Percentiles rank a stretch among this genome's conserved stretches.
These are phyloP conservation scores for Apiospora sp. DNA, from an alignment of 2,329 filamentous ascomycete species.

Conservation along the genomic window DNA sequence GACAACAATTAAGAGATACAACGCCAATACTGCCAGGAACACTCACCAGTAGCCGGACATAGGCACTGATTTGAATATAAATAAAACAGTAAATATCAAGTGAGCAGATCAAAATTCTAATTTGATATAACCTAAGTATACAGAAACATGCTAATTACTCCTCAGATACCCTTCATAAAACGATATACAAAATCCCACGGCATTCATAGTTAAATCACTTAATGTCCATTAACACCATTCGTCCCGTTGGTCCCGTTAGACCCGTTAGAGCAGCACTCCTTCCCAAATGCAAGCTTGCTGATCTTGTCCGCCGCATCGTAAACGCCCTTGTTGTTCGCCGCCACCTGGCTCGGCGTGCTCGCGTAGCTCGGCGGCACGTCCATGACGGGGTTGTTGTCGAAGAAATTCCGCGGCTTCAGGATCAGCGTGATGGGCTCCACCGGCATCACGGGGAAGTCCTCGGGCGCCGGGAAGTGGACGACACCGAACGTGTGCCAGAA, in stretches of 20 bases:
- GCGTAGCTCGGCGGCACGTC: constrained; percentile 82
- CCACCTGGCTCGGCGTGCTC: constrained; percentile 71
- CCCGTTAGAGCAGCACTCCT: constrained; percentile 26
- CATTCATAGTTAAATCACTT: constrained; percentile 51
- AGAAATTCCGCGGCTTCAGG: constrained; percentile 83
- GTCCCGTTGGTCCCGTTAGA: constrained; percentile 19
- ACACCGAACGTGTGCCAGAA: constrained; percentile 95
- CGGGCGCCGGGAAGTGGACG: constrained; percentile 86
- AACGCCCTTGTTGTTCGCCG: constrained; percentile 41
- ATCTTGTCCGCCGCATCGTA: constrained; percentile 42
- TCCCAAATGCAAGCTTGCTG: constrained; percentile 40
- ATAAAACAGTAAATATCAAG: neutral
- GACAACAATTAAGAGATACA: too few relatives aligned
- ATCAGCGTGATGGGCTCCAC: constrained; percentile 84
- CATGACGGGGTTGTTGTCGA: constrained; percentile 78
- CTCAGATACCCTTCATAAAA: neutral
- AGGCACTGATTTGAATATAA: neutral
- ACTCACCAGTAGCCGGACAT: too few relatives aligned
- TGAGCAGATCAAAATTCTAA: neutral
- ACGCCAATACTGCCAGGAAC: too few relatives aligned
- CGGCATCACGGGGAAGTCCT: constrained; percentile 94
- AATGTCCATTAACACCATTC: neutral
- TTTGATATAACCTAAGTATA: neutral
- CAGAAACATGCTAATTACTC: neutral
- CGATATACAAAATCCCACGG: neutral